phyloP scores from a whole-genome alignment of 805 yeast genomes.

The Cyberlindnera maclurae region DNA sequence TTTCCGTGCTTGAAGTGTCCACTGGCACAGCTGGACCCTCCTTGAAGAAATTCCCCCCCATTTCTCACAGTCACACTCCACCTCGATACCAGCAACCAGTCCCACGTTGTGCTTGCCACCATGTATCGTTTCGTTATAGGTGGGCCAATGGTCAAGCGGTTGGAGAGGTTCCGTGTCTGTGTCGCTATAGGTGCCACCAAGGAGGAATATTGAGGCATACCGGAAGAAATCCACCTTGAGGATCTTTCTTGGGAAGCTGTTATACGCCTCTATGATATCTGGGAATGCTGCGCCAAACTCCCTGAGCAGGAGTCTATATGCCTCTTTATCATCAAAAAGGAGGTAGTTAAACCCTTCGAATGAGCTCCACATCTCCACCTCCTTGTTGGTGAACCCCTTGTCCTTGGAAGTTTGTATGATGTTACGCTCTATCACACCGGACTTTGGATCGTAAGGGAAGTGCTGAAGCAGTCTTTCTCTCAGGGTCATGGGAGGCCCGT shows the following conservation, averaged over 20 bases:
- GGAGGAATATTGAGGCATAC: constrained; percentile 42
- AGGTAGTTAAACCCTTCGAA: too few relatives aligned
- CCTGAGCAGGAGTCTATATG: too few relatives aligned
- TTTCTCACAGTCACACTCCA: constrained; percentile 43
- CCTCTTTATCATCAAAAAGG: too few relatives aligned
- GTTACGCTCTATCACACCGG: constrained; percentile 5
- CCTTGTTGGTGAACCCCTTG: constrained; percentile 33
- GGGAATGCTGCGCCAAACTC: constrained; percentile 36
- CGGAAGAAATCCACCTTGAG: constrained; percentile 49
- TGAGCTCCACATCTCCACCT: constrained; percentile 5
- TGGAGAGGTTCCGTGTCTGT: too few relatives aligned
- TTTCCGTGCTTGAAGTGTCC: constrained; percentile 53
- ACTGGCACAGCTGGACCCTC: constrained; percentile 56
- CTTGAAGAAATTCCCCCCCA: constrained; percentile 47
- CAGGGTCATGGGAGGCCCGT: too few relatives aligned
- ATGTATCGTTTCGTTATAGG: too few relatives aligned
- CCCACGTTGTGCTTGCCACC: constrained; percentile 34
- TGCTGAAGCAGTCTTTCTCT: too few relatives aligned
- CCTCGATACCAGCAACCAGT: constrained; percentile 47
- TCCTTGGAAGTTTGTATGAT: constrained; percentile 32
- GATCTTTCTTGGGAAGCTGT: constrained; percentile 44
- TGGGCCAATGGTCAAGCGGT: too few relatives aligned
- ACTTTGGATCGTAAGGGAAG: too few relatives aligned
- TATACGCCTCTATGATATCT: constrained; percentile 45
- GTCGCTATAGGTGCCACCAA: constrained; percentile 42